Evolutionary conservation across 108 stramenopile genomes (phyloP).

Genomic region (Asterionellopsis glacialis): DNA sequence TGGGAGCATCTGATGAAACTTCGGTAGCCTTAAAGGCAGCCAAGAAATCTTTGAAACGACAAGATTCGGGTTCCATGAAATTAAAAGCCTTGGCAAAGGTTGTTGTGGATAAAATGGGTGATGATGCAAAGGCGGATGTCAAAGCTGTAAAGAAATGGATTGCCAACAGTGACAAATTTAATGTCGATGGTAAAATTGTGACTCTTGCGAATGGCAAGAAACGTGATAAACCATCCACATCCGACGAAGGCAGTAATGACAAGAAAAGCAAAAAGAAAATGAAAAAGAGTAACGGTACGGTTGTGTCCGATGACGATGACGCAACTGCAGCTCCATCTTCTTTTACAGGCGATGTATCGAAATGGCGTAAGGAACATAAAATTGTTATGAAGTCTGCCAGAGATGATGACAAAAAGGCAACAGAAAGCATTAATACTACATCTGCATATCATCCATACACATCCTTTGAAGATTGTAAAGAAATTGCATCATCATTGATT

Average conservation of each 20-base stretch:
- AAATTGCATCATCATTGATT: slow-evolving; percentile 42
- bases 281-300: slow-evolving; percentile 1
- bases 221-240: slow-evolving; percentile 16
- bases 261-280: slow-evolving; percentile 8
- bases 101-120: slow-evolving; percentile 44
- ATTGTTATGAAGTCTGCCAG: slow-evolving; percentile 84
- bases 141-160: slow-evolving; percentile 55
- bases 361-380: slow-evolving; percentile 76
- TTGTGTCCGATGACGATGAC: no score
- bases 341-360: slow-evolving; percentile 31
- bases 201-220: slow-evolving; percentile 28
- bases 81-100: slow-evolving; percentile 61
- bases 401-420: slow-evolving; percentile 45
- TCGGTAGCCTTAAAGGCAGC: slow-evolving; percentile 70
- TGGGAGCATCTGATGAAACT: no score
- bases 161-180: slow-evolving; percentile 52
- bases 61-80: slow-evolving; percentile 63
- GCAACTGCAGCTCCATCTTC: no score
- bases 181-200: slow-evolving; percentile 61
- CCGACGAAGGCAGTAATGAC: not conserved
- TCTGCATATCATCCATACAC: slow-evolving; percentile 51
- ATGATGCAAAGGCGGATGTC: slow-evolving; percentile 30
- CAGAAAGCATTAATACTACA: slow-evolving; percentile 30
- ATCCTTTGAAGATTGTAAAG: slow-evolving; percentile 51
- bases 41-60: slow-evolving; percentile 67